A percentile compares a stretch with the other conserved stretches of the same genome.
Conservation (phyloP, 257 asterid genomes). For the Solanum tarapatanum region DNA sequence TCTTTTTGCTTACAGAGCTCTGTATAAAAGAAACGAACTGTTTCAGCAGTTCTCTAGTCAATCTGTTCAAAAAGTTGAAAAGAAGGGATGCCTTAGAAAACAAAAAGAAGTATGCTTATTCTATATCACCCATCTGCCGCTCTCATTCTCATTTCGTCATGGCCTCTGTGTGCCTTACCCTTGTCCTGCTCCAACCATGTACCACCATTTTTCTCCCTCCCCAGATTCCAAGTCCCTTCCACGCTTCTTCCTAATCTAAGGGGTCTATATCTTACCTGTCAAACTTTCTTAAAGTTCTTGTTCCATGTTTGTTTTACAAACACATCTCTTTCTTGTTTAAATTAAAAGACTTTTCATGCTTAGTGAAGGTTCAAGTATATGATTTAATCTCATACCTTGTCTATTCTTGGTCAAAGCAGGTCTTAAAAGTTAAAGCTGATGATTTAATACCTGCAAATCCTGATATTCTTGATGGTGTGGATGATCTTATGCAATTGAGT, state of each 20-base stretch:
- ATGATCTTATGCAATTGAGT: conserved; percentile 96
- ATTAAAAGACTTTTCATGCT: not conserved
- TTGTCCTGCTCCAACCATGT: not conserved
- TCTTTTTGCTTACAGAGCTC: not conserved
- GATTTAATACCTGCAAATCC: conserved; percentile 80
- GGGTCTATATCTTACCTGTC: not conserved
- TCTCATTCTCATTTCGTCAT: not conserved
- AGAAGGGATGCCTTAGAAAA: not conserved
- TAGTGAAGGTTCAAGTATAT: not conserved
- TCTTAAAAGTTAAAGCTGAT: conserved; percentile 61
- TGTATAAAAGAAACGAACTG: not conserved
- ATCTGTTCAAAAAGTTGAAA: not conserved
- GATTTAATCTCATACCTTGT: not conserved
- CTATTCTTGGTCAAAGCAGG: conserved; percentile 25
- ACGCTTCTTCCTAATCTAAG: not conserved
- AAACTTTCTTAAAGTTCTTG: not conserved
- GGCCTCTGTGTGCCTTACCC: not conserved
- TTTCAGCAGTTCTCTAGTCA: not conserved
- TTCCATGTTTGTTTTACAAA: not conserved
- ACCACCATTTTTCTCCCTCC: not conserved
- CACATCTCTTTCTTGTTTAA: not conserved
- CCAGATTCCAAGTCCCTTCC: not conserved
- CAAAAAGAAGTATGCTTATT: not conserved
- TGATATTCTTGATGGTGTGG: conserved; percentile 93
- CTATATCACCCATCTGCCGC: not conserved